Base-by-base conservation (phyloP, 1,284 basidiomycete species). In the Pseudozyma thailandica region DNA sequence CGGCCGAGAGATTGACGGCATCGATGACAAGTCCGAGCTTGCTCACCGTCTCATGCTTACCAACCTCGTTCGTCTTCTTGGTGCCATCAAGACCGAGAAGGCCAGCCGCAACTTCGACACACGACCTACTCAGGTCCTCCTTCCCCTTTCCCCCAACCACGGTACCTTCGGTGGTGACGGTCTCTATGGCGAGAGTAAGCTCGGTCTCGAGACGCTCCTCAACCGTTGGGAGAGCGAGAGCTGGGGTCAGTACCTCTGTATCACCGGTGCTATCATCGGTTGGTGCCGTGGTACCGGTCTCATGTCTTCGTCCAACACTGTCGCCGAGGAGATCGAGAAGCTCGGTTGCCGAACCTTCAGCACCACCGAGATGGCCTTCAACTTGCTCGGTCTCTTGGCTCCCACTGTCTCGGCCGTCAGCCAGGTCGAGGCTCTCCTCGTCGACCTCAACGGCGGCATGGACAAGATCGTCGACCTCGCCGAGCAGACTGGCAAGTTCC, bases 301-400 rank as follows among this genome's bases (percentile, higher is more conserved):
- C 57, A 98, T 98, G 95, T 90, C 89, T 62, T 91, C 92, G 4
- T 95, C 93, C 57, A 96, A 97, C 85, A 93, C 92, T 51, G 90
- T 98, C 54, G 93, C 96, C 41, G 92, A 96, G 70, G 92, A 94
- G 64, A 88, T 98, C 49, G 95, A 98, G 86, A 88, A 90, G 72
- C 89, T 93, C 71, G 95, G 96, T 75, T 92, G 96, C 66, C 90
- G 95, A 76, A 98, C 96, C 5, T 98, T 98, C 89, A 96, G 93
- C 3, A 91, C 94, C 47, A 97, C 97, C 86, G 95, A 98, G 86
- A 98, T 98, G 95, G 94, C 94, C 3, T 98, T 98, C 89, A 98
- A 98, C 86, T 93, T 98, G 78, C 90, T 98, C 57, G 96, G 95
- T 75, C 88, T 84, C 46, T 96, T 98, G 93, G 96, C 98, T 84